Percentiles rank a stretch among this genome's conserved stretches.
phyloP scores from a whole-genome alignment of 371 early-diverging fungal genomes.

The Thermomucor indicae-seudaticae region DNA sequence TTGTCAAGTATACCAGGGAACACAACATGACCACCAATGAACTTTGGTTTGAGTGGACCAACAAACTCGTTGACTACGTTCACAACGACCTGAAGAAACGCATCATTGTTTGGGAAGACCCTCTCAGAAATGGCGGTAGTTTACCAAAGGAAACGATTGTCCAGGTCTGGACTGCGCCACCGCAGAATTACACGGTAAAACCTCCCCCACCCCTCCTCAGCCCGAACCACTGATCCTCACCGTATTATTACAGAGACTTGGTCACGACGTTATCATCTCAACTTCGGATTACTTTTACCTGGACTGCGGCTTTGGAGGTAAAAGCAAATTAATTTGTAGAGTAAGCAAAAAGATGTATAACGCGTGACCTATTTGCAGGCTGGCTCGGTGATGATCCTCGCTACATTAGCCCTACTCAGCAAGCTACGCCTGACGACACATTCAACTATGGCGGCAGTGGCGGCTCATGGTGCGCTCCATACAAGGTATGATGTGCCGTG shows the following conservation, averaged over 20 bases:
- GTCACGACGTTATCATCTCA: constrained; percentile 57
- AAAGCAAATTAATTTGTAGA: constrained; percentile 1
- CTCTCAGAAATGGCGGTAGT: constrained; percentile 20
- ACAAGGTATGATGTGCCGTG: constrained; percentile 13
- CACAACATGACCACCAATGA: constrained; percentile 23
- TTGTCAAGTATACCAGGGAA: constrained; percentile 18
- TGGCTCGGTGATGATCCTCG: constrained; percentile 40
- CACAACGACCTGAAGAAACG: constrained; percentile 25
- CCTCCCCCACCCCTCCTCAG: background rate
- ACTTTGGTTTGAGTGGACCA: constrained; percentile 30
- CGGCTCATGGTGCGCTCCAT: constrained; percentile 69
- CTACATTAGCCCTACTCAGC: constrained; percentile 35
- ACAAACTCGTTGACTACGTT: constrained; percentile 24
- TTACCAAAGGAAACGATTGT: constrained; percentile 42
- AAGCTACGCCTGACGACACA: constrained; percentile 19
- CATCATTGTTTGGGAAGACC: constrained; percentile 47
- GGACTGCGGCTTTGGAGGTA: constrained; percentile 68
- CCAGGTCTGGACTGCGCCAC: constrained; percentile 55
- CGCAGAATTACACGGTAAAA: constrained; percentile 34
- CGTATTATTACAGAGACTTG: constrained; percentile 19
- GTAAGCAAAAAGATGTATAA: background rate
- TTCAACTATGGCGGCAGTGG: constrained; percentile 50
- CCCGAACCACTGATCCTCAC: too few species aligned
- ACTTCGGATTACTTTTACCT: constrained; percentile 63
- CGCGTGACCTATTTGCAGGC: constrained; percentile 14